Evolutionary conservation across 2,329 filamentous ascomycete genomes (phyloP).

Genomic region (Fusarium cicatricum): DNA sequence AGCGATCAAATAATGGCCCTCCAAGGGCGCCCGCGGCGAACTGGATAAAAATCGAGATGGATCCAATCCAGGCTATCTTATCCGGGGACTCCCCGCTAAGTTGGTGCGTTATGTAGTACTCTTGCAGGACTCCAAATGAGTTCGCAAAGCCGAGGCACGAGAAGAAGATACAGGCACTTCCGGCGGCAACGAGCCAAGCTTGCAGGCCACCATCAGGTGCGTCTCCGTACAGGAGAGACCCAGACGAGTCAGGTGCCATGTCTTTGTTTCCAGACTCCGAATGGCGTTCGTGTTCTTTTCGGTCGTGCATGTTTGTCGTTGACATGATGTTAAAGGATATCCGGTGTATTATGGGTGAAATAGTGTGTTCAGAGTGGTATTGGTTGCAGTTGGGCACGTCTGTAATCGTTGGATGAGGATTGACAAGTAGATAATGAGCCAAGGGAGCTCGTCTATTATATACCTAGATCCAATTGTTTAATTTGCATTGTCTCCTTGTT

Average conservation of each 20-base stretch:
- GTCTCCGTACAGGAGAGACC: background rate
- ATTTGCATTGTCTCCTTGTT: background rate
- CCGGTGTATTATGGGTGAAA: no score
- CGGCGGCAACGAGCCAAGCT: conserved; percentile 53
- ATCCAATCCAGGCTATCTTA: conserved; percentile 55
- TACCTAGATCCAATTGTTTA: no score
- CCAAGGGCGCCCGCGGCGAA: conserved; percentile 42
- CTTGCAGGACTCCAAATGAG: conserved; percentile 55
- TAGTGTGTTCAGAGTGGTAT: background rate
- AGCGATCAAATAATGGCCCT: conserved; percentile 35
- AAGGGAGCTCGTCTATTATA: no score
- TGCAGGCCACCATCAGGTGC: conserved; percentile 46
- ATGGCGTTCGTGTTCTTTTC: background rate
- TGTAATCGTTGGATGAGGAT: no score
- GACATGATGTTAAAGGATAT: background rate
- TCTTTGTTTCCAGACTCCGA: background rate
- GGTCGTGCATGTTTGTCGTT: background rate
- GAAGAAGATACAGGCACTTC: conserved; percentile 49
- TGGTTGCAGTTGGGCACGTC: no score
- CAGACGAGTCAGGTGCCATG: fast-evolving
- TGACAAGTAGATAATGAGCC: no score
- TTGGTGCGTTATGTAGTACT: conserved; percentile 52
- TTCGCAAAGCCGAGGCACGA: conserved; percentile 53
- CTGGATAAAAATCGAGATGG: conserved; percentile 47
- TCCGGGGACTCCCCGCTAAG: conserved; percentile 44